Evolutionary conservation across 805 yeast species (phyloP).

Genomic region (Candida mattraensis): DNA sequence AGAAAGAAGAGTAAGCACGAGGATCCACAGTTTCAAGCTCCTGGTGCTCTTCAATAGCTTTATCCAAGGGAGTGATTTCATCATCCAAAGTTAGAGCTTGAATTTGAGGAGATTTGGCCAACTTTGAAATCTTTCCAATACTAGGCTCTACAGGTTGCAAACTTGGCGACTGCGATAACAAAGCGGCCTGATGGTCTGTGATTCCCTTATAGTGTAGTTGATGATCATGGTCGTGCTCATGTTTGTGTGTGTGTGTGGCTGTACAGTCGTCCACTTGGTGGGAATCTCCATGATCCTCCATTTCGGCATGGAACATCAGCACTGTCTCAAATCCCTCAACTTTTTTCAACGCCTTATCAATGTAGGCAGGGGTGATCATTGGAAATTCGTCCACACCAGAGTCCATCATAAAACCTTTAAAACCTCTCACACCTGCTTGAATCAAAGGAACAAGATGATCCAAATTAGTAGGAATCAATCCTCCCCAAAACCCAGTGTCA

Average conservation of each 20-base stretch:
- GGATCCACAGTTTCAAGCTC: slow-evolving; percentile 53
- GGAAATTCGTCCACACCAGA: slow-evolving; percentile 98
- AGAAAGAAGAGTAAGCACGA: slow-evolving; percentile 64
- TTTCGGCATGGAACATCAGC: slow-evolving; percentile 92
- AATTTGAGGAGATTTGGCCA: slow-evolving; percentile 36
- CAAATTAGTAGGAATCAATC: slow-evolving; percentile 78
- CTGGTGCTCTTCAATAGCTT: slow-evolving; percentile 18
- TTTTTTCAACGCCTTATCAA: slow-evolving; percentile 60
- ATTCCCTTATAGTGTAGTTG: slow-evolving; percentile 36
- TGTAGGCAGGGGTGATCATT: slow-evolving; percentile 64
- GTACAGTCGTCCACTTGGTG: slow-evolving; percentile 6
- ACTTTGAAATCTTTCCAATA: slow-evolving; percentile 43
- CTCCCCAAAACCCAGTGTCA: slow-evolving; percentile 97
- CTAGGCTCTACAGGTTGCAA: slow-evolving; percentile 62
- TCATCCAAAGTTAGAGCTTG: slow-evolving; percentile 19
- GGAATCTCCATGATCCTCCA: slow-evolving; percentile 39
- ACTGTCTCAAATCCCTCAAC: slow-evolving; percentile 67
- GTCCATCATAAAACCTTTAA: slow-evolving; percentile 89
- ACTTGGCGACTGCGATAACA: slow-evolving; percentile 55
- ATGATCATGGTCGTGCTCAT: slow-evolving; percentile 43
- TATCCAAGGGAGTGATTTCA: slow-evolving; percentile 28
- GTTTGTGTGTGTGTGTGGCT: slow-evolving; percentile 31
- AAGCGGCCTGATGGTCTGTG: slow-evolving; percentile 49
- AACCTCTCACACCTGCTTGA: slow-evolving; percentile 87
- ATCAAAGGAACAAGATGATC: slow-evolving; percentile 72